A percentile compares a stretch with the other conserved stretches of the same genome.
These are phyloP conservation scores for Powellomyces hirtus DNA, from an alignment of 192 early-diverging fungal genomes.

Conservation along the genomic window DNA sequence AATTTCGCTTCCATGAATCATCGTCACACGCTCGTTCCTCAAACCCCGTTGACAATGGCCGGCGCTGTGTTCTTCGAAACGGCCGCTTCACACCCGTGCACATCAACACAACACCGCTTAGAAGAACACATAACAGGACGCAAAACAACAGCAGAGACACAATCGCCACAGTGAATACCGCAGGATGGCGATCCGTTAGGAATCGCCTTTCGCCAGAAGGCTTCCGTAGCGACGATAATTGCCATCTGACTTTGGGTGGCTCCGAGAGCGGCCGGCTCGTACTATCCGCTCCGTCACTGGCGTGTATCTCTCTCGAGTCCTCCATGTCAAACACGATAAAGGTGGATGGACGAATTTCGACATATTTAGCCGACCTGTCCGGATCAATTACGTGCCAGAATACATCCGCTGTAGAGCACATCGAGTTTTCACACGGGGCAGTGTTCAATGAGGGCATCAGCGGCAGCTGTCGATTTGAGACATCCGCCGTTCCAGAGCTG, in stretches of 20 bases:
- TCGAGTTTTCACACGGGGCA: constrained; percentile 26
- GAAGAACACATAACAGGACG: not conserved
- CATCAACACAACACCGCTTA: not conserved
- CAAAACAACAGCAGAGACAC: constrained; percentile 6
- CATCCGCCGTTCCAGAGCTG: not conserved
- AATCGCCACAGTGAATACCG: constrained; percentile 10
- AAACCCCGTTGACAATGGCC: no score
- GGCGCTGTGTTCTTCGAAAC: not conserved
- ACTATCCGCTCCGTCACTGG: not conserved
- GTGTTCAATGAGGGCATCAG: not conserved
- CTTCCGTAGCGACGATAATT: not conserved
- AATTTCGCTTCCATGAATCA: not conserved
- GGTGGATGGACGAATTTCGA: constrained; percentile 47
- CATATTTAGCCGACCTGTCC: constrained; percentile 38
- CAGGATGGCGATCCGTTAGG: constrained; percentile 15
- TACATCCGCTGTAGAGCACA: constrained; percentile 34
- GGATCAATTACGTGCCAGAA: constrained; percentile 59
- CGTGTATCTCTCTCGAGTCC: not conserved
- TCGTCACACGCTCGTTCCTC: no score
- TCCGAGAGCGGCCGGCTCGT: no score
- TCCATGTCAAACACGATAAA: constrained; percentile 6
- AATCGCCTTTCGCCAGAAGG: not conserved
- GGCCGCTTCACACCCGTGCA: not conserved
- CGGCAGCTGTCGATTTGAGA: not conserved
- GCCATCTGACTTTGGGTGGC: not conserved